A percentile compares a stretch with the other conserved stretches of the same genome.
Conservation (phyloP, 2,329 filamentous ascomycete genomes). For the Cytospora piceicola region DNA sequence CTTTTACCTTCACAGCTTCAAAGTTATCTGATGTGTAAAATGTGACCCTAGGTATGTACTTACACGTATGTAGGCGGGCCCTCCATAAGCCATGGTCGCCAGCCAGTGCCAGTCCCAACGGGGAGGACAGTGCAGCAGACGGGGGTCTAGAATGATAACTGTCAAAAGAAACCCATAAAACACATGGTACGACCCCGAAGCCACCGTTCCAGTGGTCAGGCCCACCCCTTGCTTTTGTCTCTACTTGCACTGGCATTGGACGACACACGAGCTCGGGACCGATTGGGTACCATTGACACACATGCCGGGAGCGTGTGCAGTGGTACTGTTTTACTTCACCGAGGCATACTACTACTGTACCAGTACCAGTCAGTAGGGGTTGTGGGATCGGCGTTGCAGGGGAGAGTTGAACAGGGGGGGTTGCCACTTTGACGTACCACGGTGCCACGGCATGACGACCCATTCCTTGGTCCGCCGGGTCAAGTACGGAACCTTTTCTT, state of each 20-base stretch:
- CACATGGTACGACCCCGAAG: neutral
- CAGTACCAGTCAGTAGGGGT: too few relatives aligned
- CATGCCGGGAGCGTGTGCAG: neutral
- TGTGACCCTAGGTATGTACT: neutral
- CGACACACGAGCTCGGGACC: neutral
- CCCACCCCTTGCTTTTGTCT: neutral
- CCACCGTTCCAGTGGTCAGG: neutral
- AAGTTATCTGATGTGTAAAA: neutral
- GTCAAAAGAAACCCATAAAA: neutral
- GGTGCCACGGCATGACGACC: neutral
- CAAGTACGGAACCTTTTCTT: conserved; percentile 7
- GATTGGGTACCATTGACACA: neutral
- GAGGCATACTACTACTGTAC: neutral
- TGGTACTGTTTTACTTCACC: neutral
- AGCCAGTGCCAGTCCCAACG: too few relatives aligned
- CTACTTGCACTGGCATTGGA: neutral
- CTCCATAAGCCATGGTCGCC: neutral
- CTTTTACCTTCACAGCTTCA: neutral
- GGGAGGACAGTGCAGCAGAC: neutral
- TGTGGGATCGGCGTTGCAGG: neutral
- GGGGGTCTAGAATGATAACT: neutral
- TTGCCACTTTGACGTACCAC: neutral
- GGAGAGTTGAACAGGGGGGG: neutral
- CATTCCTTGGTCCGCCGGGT: neutral
- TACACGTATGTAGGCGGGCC: neutral